Base-by-base conservation (phyloP, 2,329 filamentous ascomycete species). In the Colletotrichum sojae region DNA sequence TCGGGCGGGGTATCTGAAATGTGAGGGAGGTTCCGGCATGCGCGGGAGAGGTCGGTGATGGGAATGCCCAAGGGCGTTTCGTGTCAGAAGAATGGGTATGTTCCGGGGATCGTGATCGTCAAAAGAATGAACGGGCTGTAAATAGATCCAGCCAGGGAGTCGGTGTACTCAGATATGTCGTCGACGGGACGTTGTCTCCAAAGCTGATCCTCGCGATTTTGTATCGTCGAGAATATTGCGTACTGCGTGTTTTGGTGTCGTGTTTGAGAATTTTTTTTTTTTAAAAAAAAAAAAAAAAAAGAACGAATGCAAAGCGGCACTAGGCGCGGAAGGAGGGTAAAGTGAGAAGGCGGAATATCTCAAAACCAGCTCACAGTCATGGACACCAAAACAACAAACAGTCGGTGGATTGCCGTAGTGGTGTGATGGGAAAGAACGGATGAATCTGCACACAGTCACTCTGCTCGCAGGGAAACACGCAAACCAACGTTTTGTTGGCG, bases 221-320 rank as follows among this genome's bases (percentile, higher is more conserved):
- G 43, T 31, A 9, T 40, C n/a, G 40, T 65, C 58, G 49, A 62
- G 58, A 31, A 31, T 31, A 31, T 31, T 10, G 27, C 27, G 27
- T 31, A 39, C 18, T 25, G 46, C 31, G 25, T 56, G 39, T 54
- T n/a, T 43, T 60, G 20, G 49, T n/a, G n/a, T 54, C 60, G 43
- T 39, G 43, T 45, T 65, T 55, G 48, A 25, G 52, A 25, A 31
- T 45, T 57, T 46, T 46, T 45, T 57, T 36, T n/a, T n/a, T n/a
- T n/a, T n/a, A n/a, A n/a, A n/a, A n/a, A n/a, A n/a, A n/a, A n/a
- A n/a, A n/a, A n/a, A n/a, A n/a, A n/a, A n/a, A n/a, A 27, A 27
- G 54, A 71, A 71, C 48, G 70, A 71, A 71, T 57, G 69, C 31
- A 67, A 71, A 39, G 63, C 40, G 58, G 70, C 67, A 49, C 67